Base-by-base conservation (phyloP, 257 asterid genomes). In the Solanum corneliomulleri region DNA sequence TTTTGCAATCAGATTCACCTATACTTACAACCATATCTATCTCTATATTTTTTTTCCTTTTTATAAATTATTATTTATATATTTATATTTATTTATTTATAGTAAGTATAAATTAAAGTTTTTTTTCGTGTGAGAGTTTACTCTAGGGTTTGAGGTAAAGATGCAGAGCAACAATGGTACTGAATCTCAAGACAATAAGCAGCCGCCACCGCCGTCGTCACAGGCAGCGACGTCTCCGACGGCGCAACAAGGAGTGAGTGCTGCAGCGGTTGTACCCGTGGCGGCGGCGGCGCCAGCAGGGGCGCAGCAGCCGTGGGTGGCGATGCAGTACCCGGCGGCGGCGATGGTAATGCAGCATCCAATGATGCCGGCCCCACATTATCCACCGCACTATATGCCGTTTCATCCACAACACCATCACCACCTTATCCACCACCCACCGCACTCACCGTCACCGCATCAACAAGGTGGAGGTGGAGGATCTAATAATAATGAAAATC, bases 401-500 rank as follows among this genome's bases (percentile, higher is more conserved):
- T 85, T 44, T 44, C 86, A 87, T 45, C 89, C 84, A 14, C 45
- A 35, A 12, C 64, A 52, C 9, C 93, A 86, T 84, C 96, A 89
- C 75, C 92, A 84, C 82, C 91, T 80, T 16, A 37, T 35, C 70
- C 76, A 49, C 86, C 90, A 85, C 23, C 92, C 87, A 16, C 90
- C 44, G 20, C 89, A 88, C n/a, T 91, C 89, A 60, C 92, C 86
- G 31, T 91, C 87, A 5, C 93, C 85, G 76, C 92, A 80, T 85
- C 91, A 58, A 84, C 89, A 84, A 62, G 64, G 64, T 7, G 64
- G n/a, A 66, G 92, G 91, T 56, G 94, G 96, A 29, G 96, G 97
- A 91, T 92, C 96, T 87, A 93, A 49, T 47, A 81, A 72, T 20
- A 97, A 93, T 16, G 98, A 94, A 82, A 96, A 96, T 88, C 93